Conservation (phyloP, 148 eudicot genomes). For the Vaccinium corymbosum region DNA sequence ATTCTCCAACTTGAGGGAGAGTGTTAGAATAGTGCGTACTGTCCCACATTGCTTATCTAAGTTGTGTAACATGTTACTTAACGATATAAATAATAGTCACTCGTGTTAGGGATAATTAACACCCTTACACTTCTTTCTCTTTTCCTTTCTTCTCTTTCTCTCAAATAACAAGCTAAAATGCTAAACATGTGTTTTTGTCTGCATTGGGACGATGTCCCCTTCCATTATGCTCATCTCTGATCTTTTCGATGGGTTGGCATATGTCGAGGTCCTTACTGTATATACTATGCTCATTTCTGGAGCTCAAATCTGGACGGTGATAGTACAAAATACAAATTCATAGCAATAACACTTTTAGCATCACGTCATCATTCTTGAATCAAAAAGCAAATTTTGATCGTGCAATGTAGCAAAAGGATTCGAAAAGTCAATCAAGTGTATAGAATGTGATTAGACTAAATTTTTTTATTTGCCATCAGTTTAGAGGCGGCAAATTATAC, state of each 20-base stretch:
- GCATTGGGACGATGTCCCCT: background rate
- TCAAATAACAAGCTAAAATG: background rate
- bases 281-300: background rate
- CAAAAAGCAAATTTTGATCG: background rate
- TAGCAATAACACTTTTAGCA: background rate
- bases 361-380: background rate
- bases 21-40: no score
- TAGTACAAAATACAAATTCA: background rate
- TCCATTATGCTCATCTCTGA: background rate
- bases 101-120: no score
- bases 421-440: background rate
- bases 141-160: no score
- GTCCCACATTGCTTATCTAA: no score
- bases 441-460: background rate
- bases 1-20: no score
- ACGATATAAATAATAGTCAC: no score
- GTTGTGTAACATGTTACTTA: no score
- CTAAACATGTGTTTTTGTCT: background rate
- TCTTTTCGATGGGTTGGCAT: background rate
- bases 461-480: background rate
- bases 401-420: no score
- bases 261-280: background rate
- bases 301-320: background rate
- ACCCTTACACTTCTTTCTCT: no score
- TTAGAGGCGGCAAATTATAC: background rate